Percentiles rank a stretch among this genome's conserved stretches.
Conservation (phyloP, 2,329 filamentous ascomycete species). For the Chaetomium globosum region DNA sequence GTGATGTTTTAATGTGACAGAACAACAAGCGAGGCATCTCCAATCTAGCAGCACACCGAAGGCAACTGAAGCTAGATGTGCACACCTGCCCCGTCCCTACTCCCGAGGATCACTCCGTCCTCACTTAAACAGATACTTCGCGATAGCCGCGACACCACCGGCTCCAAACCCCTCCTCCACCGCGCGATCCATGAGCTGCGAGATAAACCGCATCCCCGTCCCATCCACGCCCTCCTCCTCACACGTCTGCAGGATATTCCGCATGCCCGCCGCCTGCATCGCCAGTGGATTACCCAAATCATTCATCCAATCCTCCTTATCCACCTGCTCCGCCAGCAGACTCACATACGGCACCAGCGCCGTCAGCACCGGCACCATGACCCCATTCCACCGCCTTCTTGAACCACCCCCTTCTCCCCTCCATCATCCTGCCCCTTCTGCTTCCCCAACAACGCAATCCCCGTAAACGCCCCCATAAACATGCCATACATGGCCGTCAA, state of each 20-base stretch:
- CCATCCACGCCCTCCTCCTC: conserved; percentile 36
- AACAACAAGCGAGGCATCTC: not conserved
- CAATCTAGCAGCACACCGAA: not conserved
- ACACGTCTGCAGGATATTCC: conserved; percentile 36
- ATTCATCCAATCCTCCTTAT: conserved; percentile 35
- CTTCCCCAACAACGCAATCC: conserved; percentile 33
- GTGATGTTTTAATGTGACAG: not conserved
- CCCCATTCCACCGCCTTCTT: conserved; percentile 22
- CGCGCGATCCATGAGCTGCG: conserved; percentile 21
- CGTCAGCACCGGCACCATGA: conserved; percentile 35
- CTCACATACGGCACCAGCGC: conserved; percentile 38
- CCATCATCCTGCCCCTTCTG: conserved; percentile 14
- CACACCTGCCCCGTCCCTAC: not conserved
- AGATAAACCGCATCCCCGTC: conserved; percentile 16
- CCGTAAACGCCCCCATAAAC: conserved; percentile 37
- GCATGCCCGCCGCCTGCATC: conserved; percentile 37
- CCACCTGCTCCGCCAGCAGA: conserved; percentile 32
- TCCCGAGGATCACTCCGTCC: not conserved
- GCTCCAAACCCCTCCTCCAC: conserved; percentile 23
- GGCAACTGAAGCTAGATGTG: not conserved
- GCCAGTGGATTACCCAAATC: conserved; percentile 37
- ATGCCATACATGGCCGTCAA: conserved; percentile 40
- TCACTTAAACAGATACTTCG: conserved; percentile 20
- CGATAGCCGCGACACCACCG: conserved; percentile 20
- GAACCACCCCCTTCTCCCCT: conserved; percentile 18